Evolutionary conservation across 2,329 filamentous ascomycete species (phyloP), one percentile per base, ranked within the genome.

Genomic region (Diaporthe helianthi): DNA sequence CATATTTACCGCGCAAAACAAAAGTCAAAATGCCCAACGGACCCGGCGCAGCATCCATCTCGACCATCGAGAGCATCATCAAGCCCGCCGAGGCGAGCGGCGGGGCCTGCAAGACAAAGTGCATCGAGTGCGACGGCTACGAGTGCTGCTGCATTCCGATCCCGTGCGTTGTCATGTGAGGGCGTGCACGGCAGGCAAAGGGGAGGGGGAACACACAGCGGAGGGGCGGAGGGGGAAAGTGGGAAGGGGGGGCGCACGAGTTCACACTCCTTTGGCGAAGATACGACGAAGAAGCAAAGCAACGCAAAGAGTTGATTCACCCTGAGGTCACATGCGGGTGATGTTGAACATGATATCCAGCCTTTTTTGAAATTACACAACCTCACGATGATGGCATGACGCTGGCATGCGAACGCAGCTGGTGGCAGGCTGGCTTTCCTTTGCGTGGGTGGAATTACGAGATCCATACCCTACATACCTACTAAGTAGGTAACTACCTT

Each of bases 101-200:
- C 38, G 31, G 44, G 19, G 22, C 19, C 26, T 79, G 78, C 51
- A 81, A 83, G 75, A 83, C 83, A 2, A 82, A 80, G 69, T 86
- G 84, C 74, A 79, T 86, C 71, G 80, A 85, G 73, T 86, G 84
- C 73, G 84, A 82, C 72, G 84, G 81, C 46, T 83, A 80, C 72
- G 79, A 85, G 63, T 87, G 85, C 76, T 88, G 85, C 76, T 88
- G 85, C 75, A 85, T 87, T 69, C 82, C 83, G 0, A 82, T 82
- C 66, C 84, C 83, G 26, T 87, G 85, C 72, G 80, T 79, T 10
- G 80, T 87, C 46, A 83, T 87, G 80, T 86, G 75, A 79, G 44
- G 49, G 53, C 41, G 5, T 29, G 26, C 17, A 1, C 41, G 46
- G 4, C 1, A 5, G 24, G 24, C n/a, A 52, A 2, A 1, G 19